These are phyloP conservation scores for Fusarium torulosum DNA, from an alignment of 2,329 filamentous ascomycete species.

Conservation along the genomic window DNA sequence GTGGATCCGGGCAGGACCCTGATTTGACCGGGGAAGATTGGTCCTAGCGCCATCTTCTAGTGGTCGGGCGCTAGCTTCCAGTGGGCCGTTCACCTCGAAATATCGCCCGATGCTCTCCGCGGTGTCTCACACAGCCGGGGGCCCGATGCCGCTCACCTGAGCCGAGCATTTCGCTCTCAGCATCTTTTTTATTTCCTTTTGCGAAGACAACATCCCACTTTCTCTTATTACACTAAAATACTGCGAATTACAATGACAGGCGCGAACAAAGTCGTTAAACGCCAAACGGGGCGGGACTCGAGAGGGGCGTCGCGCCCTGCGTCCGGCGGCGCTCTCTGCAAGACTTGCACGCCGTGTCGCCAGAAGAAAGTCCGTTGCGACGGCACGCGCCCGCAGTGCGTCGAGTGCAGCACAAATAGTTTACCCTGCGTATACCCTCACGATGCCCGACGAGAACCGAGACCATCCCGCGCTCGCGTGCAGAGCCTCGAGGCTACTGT, in stretches of 20 bases:
- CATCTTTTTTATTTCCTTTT: constrained; percentile 3
- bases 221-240: not conserved
- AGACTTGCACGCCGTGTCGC: constrained; percentile 54
- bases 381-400: constrained; percentile 51
- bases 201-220: not conserved
- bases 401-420: constrained; percentile 49
- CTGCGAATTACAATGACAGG: constrained; percentile 35
- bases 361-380: constrained; percentile 55
- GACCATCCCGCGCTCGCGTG: constrained; percentile 50
- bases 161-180: constrained; percentile 27
- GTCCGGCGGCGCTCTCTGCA: constrained; percentile 48
- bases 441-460: constrained; percentile 51
- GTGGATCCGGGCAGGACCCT: constrained; percentile 41
- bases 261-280: constrained; percentile 43
- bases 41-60: constrained; percentile 37
- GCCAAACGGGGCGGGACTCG: constrained; percentile 39
- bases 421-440: constrained; percentile 52
- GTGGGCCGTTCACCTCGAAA: constrained; percentile 42
- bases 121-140: constrained; percentile 23
- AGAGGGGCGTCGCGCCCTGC: constrained; percentile 39
- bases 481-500: constrained; percentile 51
- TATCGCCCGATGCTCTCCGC: constrained; percentile 41
- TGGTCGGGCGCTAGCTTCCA: constrained; percentile 32
- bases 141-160: constrained; percentile 43
- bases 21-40: constrained; percentile 21